Evolutionary conservation across 2,329 filamentous ascomycete genomes (phyloP).

Genomic region (Niveomyces coronatus): DNA sequence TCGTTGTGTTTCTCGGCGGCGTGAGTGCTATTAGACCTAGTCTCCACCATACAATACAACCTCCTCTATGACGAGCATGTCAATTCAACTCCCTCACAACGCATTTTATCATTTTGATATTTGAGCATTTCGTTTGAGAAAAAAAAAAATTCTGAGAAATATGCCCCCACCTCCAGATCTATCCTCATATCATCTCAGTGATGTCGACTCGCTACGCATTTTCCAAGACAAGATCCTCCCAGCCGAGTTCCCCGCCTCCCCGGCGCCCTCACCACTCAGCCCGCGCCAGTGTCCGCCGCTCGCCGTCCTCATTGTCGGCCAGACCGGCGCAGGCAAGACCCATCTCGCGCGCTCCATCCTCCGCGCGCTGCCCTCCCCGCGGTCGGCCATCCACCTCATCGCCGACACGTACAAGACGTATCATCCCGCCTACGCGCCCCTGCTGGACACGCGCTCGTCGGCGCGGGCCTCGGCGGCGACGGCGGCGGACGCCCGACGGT

Average conservation of each 20-base stretch:
- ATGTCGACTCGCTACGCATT: constrained; percentile 19
- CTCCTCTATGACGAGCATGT: too few species aligned
- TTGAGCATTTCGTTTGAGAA: too few species aligned
- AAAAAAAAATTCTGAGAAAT: neutral
- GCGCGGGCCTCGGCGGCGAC: constrained; percentile 29
- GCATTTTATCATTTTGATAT: too few species aligned
- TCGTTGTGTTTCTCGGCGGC: too few species aligned
- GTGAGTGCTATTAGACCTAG: too few species aligned
- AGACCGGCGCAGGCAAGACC: constrained; percentile 40
- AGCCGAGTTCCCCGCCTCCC: constrained; percentile 20
- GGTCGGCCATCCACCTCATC: constrained; percentile 27
- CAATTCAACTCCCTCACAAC: neutral
- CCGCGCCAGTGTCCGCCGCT: constrained; percentile 20
- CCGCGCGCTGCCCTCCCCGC: constrained; percentile 18
- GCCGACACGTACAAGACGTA: constrained; percentile 40
- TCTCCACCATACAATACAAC: too few species aligned
- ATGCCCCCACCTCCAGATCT: constrained; percentile 18
- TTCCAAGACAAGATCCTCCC: constrained; percentile 23
- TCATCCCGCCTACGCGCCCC: constrained; percentile 30
- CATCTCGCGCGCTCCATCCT: constrained; percentile 29
- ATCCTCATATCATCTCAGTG: constrained; percentile 22
- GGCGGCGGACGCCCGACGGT: constrained; percentile 30
- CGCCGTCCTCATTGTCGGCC: constrained; percentile 34
- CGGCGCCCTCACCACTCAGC: constrained; percentile 7
- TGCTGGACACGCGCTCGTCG: constrained; percentile 19